Evolutionary conservation across 768 basidiomycete species (phyloP).

Genomic region (Tricholoma sp.): DNA sequence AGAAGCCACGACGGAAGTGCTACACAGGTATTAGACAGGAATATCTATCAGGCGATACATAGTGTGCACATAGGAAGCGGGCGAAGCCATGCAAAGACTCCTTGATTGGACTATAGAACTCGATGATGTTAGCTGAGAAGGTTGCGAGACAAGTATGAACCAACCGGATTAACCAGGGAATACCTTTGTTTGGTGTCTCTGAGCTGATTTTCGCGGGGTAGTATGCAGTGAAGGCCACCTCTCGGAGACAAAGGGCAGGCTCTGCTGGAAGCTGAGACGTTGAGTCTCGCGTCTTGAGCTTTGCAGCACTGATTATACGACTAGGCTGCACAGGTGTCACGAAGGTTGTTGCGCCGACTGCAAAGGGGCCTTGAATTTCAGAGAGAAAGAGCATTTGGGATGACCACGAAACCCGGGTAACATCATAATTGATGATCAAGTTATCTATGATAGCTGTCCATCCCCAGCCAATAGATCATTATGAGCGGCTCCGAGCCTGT

Average conservation of each 20-base stretch:
- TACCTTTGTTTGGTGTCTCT: conserved; percentile 29
- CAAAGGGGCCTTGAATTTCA: conserved; percentile 37
- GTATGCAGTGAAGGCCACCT: conserved; percentile 60
- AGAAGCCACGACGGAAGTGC: conserved; percentile 37
- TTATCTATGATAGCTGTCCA: too few species aligned
- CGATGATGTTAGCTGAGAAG: background rate
- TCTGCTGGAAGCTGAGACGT: conserved; percentile 23
- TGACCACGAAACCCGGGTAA: background rate
- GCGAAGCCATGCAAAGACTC: conserved; percentile 45
- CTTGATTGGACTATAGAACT: conserved; percentile 32
- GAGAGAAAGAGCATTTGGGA: conserved; percentile 40
- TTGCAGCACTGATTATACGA: conserved; percentile 35
- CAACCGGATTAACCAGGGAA: conserved; percentile 57
- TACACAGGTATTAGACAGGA: conserved; percentile 10
- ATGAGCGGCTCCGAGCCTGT: too few species aligned
- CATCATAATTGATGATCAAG: background rate
- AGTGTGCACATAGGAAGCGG: conserved; percentile 39
- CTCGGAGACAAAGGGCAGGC: conserved; percentile 50
- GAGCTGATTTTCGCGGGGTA: conserved; percentile 49
- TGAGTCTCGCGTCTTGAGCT: conserved; percentile 20
- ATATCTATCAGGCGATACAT: background rate
- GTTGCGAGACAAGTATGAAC: conserved; percentile 13
- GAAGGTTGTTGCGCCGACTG: conserved; percentile 59
- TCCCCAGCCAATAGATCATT: too few species aligned
- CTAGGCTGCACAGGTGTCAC: conserved; percentile 37